Base-by-base conservation (phyloP, 164 flowering plant species). In the Dillenia turbinata region DNA sequence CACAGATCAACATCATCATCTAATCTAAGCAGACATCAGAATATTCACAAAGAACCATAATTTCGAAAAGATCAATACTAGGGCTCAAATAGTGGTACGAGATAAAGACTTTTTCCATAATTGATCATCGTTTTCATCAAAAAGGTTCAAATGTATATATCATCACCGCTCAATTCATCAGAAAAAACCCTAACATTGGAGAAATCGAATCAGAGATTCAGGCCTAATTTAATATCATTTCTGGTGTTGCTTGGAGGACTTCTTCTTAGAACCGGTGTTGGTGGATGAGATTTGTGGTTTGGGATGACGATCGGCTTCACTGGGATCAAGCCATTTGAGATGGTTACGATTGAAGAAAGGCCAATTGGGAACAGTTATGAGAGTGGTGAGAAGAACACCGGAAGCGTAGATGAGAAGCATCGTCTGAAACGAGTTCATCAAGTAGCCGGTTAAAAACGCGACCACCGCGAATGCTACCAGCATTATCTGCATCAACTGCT, bases 291-390 rank as follows among this genome's bases (percentile, higher is more conserved):
- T 56, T 60, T 74, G 77, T 0, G 96, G 97, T 79, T 84, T 89
- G 14, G 97, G 95, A 56, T 90, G 79, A 57, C 73, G 72, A 15
- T 90, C 97, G 2, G 85, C 96, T 62, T 84, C 90, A 50, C 68
- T 61, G 0, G 97, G 83, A 56, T 90, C 96, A 77, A 90, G 70
- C 97, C 97, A 90, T 17, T 81, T 81, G 60, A 93, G 85, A 9
- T 90, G 88, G 69, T 93, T 82, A 66, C 85, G 85, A 66, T 93
- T 90, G 73, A 81, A 93, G 79, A 77, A 82, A 12, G 96, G 96
- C 98, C 98, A 93, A 56, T 90, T 83, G 11, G 98, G 98, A 47
- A 90, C 75, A 49, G 92, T 86, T 26, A 89, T 47, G 65, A 93
- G 62, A 2, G 87, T 74, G 10, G 96, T 90, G 55, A 93, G 72